phyloP scores from a whole-genome alignment of 1,284 basidiomycete species.

The Pascua guehoae region DNA sequence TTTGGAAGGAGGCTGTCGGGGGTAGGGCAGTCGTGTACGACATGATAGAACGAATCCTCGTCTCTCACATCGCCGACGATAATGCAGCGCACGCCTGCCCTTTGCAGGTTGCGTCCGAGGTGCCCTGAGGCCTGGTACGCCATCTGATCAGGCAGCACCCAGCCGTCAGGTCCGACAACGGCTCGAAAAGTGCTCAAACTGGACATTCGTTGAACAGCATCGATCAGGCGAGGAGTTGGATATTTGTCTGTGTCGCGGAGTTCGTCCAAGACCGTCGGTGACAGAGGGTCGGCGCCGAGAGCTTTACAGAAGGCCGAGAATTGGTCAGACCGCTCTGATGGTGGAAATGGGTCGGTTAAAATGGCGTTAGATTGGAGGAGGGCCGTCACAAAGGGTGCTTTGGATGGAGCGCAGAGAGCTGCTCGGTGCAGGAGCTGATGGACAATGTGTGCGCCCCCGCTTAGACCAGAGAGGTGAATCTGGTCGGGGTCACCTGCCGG shows the following conservation, averaged over 20 bases:
- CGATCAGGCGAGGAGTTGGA: slow-evolving; percentile 56
- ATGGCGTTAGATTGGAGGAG: slow-evolving; percentile 69
- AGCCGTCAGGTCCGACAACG: slow-evolving; percentile 61
- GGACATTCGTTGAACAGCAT: slow-evolving; percentile 54
- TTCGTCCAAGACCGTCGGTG: slow-evolving; percentile 53
- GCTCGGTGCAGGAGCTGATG: slow-evolving; percentile 69
- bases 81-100: slow-evolving; percentile 61
- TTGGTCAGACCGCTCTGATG: slow-evolving; percentile 58
- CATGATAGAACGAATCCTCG: slow-evolving; percentile 62
- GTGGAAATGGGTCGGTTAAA: slow-evolving; percentile 52
- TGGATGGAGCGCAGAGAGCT: slow-evolving; percentile 54
- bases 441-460: slow-evolving; percentile 69
- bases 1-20: slow-evolving; percentile 57
- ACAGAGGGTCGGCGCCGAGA: slow-evolving; percentile 57
- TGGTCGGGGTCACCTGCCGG: slow-evolving; percentile 37
- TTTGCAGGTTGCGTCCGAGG: slow-evolving; percentile 57
- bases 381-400: slow-evolving; percentile 63
- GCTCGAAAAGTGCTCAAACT: slow-evolving; percentile 65
- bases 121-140: slow-evolving; percentile 63
- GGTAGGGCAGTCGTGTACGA: slow-evolving; percentile 58
- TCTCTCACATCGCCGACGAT: slow-evolving; percentile 66
- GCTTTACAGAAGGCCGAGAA: slow-evolving; percentile 60
- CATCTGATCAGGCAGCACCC: slow-evolving; percentile 56
- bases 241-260: slow-evolving; percentile 56
- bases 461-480: slow-evolving; percentile 65